These are phyloP conservation scores for Yamagishiella unicocca DNA, from an alignment of 139 green algal genomes.

Conservation along the genomic window DNA sequence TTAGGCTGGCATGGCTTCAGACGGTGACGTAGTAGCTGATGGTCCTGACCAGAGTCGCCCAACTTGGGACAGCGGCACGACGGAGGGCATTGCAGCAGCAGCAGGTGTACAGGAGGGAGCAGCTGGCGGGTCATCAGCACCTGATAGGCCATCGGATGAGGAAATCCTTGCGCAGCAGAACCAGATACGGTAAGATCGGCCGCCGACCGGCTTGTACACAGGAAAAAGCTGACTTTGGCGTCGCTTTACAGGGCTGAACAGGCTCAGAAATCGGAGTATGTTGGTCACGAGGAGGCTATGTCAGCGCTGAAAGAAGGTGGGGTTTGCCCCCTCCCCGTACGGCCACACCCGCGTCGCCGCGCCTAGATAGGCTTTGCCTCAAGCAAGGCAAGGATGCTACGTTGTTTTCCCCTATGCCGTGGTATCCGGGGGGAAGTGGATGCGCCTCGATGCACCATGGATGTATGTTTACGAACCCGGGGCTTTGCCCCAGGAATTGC, in stretches of 20 bases:
- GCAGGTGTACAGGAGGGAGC: not conserved
- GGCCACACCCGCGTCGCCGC: no score
- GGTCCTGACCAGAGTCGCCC: constrained; percentile 10
- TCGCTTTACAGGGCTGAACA: constrained; percentile 7
- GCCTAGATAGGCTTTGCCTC: no score
- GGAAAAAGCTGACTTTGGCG: not conserved
- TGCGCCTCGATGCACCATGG: no score
- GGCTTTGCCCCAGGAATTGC: no score
- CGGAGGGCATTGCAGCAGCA: not conserved
- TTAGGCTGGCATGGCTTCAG: not conserved
- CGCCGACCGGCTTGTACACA: not conserved
- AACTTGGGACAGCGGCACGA: not conserved
- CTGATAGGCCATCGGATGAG: constrained; percentile 31
- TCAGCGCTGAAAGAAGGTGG: constrained; percentile 60
- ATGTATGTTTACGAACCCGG: no score
- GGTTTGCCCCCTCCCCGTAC: no score
- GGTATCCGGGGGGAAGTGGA: no score
- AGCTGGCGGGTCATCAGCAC: not conserved
- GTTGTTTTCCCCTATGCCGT: no score
- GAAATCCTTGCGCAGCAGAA: constrained; percentile 41
- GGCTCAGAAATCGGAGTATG: constrained; percentile 54
- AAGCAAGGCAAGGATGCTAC: no score
- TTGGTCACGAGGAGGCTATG: constrained; percentile 66
- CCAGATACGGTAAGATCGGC: constrained; percentile 19
- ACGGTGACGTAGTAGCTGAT: not conserved